Percentiles rank a stretch among this genome's conserved stretches.
These are phyloP conservation scores for Fragaria iinumae DNA, from an alignment of 306 rosid genomes.

Conservation along the genomic window DNA sequence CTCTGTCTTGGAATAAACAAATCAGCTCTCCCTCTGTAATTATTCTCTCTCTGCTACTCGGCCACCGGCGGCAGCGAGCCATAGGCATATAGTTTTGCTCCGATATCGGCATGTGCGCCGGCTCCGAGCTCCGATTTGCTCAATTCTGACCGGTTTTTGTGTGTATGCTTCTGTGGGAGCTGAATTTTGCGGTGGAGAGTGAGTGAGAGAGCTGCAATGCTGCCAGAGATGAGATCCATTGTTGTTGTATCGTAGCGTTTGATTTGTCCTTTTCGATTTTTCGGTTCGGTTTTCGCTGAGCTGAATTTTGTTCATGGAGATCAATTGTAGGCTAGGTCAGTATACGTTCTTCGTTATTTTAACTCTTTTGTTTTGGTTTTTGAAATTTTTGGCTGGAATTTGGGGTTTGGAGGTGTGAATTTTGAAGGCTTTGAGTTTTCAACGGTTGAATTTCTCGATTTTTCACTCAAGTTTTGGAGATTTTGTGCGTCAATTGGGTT, in stretches of 20 bases:
- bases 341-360: neutral
- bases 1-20: constrained; percentile 11
- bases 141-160: neutral
- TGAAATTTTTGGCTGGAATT: neutral
- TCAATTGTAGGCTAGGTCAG: constrained; percentile 18
- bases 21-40: constrained; percentile 23
- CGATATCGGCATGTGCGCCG: constrained; percentile 4
- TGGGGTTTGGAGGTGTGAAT: neutral
- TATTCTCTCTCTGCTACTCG: constrained; percentile 25
- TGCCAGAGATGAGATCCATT: constrained; percentile 21
- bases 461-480: neutral
- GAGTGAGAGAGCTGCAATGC: constrained; percentile 23
- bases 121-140: constrained; percentile 11
- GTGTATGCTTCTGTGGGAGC: neutral
- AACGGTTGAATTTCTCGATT: neutral
- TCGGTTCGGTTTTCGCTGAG: neutral
- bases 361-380: neutral
- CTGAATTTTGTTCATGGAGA: constrained; percentile 14
- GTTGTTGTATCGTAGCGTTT: constrained; percentile 15
- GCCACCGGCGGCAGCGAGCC: constrained; percentile 49
- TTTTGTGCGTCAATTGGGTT: neutral
- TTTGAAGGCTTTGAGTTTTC: neutral
- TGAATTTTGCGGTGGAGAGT: neutral
- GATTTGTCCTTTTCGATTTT: neutral
- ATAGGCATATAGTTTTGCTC: neutral